Evolutionary conservation across 208 protist genomes (phyloP).

Genomic region (Endotrypanum monterogeii): DNA sequence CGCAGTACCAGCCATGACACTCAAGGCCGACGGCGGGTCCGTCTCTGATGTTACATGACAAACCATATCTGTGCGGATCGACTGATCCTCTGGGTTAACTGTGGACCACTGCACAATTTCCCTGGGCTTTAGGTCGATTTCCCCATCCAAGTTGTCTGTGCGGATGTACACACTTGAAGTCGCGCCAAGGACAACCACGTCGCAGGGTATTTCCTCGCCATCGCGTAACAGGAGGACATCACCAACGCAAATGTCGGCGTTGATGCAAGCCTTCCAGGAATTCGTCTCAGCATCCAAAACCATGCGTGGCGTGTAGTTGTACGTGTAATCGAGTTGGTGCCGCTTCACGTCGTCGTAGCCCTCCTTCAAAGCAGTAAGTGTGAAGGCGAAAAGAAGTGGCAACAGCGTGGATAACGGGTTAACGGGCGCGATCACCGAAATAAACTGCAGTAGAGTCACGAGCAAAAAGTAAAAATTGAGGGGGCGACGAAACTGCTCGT

Average conservation of each 20-base stretch:
- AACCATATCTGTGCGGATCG: constrained; percentile 15
- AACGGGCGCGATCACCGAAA: constrained; percentile 91
- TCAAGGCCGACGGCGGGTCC: constrained; percentile 12
- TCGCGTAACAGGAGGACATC: constrained; percentile 79
- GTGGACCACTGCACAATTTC: constrained; percentile 48
- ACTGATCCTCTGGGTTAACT: constrained; percentile 2
- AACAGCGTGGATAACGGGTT: constrained; percentile 92
- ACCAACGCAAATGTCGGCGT: constrained; percentile 72
- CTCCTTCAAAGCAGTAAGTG: constrained; percentile 93
- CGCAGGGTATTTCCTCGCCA: constrained; percentile 91
- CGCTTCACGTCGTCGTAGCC: constrained; percentile 95
- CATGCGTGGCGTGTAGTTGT: constrained; percentile 67
- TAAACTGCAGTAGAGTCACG: constrained; percentile 92
- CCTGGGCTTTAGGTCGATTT: constrained; percentile 92
- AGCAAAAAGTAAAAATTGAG: constrained; percentile 98
- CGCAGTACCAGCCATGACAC: constrained; percentile 21
- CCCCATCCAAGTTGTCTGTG: constrained; percentile 95
- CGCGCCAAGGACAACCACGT: constrained; percentile 83
- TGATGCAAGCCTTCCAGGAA: constrained; percentile 42
- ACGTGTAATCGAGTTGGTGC: constrained; percentile 66
- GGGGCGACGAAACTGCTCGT: constrained; percentile 95
- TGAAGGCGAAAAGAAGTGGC: constrained; percentile 93
- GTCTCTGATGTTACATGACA: constrained; percentile 13
- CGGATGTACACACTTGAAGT: constrained; percentile 75
- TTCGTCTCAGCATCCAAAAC: constrained; percentile 35